phyloP scores from a whole-genome alignment of 2,329 filamentous ascomycete species.

The Aureobasidium sp. region DNA sequence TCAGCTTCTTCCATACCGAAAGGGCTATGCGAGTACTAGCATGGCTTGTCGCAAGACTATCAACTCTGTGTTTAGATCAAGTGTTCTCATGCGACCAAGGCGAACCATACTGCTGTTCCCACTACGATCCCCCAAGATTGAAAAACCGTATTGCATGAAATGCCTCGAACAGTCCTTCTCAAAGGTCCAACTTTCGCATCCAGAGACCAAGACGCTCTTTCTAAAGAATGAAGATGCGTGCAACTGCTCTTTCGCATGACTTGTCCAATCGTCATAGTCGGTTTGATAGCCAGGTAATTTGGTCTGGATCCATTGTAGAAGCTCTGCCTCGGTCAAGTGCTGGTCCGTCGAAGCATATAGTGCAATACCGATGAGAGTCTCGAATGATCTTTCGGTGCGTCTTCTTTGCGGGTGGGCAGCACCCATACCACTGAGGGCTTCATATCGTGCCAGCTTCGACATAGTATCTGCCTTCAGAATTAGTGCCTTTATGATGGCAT shows the following conservation, averaged over 20 bases:
- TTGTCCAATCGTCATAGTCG: not conserved
- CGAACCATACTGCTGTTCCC: too few relatives aligned
- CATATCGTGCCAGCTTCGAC: not conserved
- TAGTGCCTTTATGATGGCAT: not conserved
- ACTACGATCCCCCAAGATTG: too few relatives aligned
- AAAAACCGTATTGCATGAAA: not conserved
- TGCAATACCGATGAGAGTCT: not conserved
- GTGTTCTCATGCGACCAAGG: too few relatives aligned
- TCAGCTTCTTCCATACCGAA: too few relatives aligned
- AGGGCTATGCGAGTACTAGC: too few relatives aligned
- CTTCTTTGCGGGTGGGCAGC: not conserved
- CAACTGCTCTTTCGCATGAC: not conserved
- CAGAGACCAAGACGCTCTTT: not conserved
- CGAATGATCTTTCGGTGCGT: not conserved
- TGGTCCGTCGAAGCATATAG: not conserved
- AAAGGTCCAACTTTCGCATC: not conserved
- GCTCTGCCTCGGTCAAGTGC: not conserved
- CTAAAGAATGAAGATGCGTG: not conserved
- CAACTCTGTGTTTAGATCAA: too few relatives aligned
- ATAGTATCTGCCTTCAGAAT: not conserved
- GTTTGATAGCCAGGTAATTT: not conserved
- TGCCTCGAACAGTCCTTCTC: not conserved
- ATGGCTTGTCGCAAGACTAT: too few relatives aligned
- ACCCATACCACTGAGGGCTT: not conserved
- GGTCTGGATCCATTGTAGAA: not conserved